Base-by-base conservation (phyloP, 495 filamentous ascomycete genomes). In the Pseudevernia furfuracea region DNA sequence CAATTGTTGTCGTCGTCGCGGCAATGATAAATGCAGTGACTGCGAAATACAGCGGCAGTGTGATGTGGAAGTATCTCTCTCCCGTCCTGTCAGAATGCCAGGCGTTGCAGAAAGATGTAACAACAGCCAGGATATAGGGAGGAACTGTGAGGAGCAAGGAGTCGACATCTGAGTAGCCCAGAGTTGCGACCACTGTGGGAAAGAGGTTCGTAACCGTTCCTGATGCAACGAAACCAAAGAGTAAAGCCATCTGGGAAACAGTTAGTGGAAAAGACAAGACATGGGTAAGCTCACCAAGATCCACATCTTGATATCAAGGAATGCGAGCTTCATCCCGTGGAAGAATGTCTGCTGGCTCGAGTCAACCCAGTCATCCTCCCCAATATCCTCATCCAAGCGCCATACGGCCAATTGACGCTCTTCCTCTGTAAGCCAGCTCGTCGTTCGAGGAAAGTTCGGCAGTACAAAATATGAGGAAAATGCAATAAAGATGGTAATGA, bases 181-280 rank as follows among this genome's bases (percentile, higher is more conserved):
- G 78, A 2, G 90, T 92, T 48, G 81, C 78, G 39, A 94, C 90
- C 30, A 96, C 88, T 19, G 89, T 88, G 0, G 91, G 90, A 77
- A 95, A 93, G 81, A 94, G 94, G 73, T 94, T 92, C n/a, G 89
- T 91, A 12, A 91, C 86, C 4, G 87, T 86, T 58, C 84, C 86
- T 36, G 84, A 83, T 36, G 85, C 82, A 19, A 90, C 85, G 72
- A 91, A 87, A 69, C 87, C 84, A 57, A 90, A 82, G 59, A 92
- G 80, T 58, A 89, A 75, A 14, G 89, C 71, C 73, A 85, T 82
- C 83, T 85, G 67, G 25, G 1, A 46, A 21, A 72, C 74, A 59
- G 44, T 63, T 17, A 72, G 61, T 25, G 67, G 65, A 44, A 69
- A 41, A 61, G 17, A 21, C 21, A 39, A 36, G 25, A 3, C 2